Percentiles rank a stretch among this genome's conserved stretches.
These are phyloP conservation scores for Mrakia gelida DNA, from an alignment of 768 basidiomycete species.

Conservation along the genomic window DNA sequence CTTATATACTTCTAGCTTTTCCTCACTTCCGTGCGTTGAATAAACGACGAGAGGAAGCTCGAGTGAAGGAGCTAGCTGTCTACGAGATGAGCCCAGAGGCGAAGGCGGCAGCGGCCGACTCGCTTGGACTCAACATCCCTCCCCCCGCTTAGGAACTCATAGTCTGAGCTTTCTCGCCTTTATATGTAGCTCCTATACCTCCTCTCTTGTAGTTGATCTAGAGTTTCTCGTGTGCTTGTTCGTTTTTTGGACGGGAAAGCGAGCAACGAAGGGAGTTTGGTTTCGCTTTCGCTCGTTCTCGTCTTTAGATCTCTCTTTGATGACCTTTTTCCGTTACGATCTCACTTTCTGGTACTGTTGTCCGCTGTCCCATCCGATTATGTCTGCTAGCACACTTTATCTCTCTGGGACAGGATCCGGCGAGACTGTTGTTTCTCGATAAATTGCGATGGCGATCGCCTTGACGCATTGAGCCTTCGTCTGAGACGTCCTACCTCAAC, in stretches of 20 bases:
- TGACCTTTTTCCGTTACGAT: not conserved
- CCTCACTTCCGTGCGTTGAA: too few relatives aligned
- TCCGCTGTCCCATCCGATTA: not conserved
- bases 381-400: too few relatives aligned
- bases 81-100: not conserved
- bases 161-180: not conserved
- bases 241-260: too few relatives aligned
- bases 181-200: not conserved
- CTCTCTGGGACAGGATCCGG: too few relatives aligned
- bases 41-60: constrained; percentile 35
- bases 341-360: not conserved
- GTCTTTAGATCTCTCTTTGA: not conserved
- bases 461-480: too few relatives aligned
- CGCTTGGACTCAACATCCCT: not conserved
- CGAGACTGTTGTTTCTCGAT: too few relatives aligned
- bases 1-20: too few relatives aligned
- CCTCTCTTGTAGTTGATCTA: not conserved
- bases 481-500: too few relatives aligned
- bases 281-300: not conserved
- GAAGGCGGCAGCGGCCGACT: not conserved
- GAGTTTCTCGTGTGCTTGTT: too few relatives aligned
- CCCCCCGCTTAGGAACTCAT: not conserved
- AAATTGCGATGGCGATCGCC: too few relatives aligned
- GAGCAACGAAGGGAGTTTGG: too few relatives aligned
- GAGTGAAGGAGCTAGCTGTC: constrained; percentile 20